Percentiles rank a stretch among this genome's conserved stretches.
These are phyloP conservation scores for Hygrophoropsis aurantiaca DNA, from an alignment of 768 basidiomycete species.

Conservation along the genomic window DNA sequence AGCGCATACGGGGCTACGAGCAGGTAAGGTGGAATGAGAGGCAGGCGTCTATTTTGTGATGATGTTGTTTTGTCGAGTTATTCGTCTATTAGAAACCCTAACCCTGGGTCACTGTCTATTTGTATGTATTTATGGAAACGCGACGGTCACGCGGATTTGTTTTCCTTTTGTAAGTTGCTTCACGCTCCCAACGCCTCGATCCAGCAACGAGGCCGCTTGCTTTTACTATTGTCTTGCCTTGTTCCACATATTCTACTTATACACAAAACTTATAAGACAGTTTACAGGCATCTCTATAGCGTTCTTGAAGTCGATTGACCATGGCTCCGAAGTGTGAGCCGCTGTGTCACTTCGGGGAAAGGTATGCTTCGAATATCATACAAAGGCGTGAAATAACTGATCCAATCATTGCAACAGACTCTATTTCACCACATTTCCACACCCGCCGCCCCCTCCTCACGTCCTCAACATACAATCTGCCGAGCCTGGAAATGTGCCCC, in stretches of 20 bases:
- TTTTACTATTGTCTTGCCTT: slow-evolving; percentile 19
- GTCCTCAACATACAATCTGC: slow-evolving; percentile 59
- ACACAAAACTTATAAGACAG: slow-evolving; percentile 2
- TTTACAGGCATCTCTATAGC: slow-evolving; percentile 9
- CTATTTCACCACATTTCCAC: slow-evolving; percentile 87
- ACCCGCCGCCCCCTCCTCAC: slow-evolving; percentile 67
- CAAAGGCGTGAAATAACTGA: slow-evolving; percentile 7
- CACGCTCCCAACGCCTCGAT: slow-evolving; percentile 8
- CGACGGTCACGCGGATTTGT: slow-evolving; percentile 34
- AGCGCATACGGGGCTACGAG: slow-evolving; percentile 56
- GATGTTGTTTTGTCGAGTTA: too few relatives aligned
- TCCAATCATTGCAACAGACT: slow-evolving; percentile 46
- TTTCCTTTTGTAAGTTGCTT: slow-evolving; percentile 32
- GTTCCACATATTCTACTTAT: slow-evolving; percentile 25
- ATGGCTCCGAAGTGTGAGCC: slow-evolving; percentile 66
- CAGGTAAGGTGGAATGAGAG: slow-evolving; percentile 54
- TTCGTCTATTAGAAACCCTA: too few relatives aligned
- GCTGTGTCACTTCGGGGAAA: slow-evolving; percentile 75
- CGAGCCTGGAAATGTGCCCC: slow-evolving; percentile 55
- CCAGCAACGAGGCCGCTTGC: too few relatives aligned
- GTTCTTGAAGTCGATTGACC: background rate
- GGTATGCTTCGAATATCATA: slow-evolving; percentile 41
- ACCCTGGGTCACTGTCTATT: slow-evolving; percentile 9
- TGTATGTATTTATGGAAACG: slow-evolving; percentile 25
- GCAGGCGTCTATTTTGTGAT: too few relatives aligned